Conservation (phyloP, 176 grass and related monocot genomes). For the Phyllostachys edulis region DNA sequence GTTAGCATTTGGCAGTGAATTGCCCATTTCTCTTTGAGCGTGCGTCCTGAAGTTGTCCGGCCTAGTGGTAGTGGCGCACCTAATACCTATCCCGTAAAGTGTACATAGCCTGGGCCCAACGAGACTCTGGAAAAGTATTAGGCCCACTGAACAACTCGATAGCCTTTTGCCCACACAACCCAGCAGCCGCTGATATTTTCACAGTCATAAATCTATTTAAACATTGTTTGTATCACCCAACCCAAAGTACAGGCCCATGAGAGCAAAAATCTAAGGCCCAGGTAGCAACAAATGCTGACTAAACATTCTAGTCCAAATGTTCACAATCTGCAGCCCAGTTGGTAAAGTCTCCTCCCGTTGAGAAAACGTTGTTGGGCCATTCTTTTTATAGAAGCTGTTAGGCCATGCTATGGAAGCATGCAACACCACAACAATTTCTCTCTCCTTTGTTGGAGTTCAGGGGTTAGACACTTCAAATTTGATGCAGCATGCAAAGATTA, state of each 20-base stretch:
- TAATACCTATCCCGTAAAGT: background rate
- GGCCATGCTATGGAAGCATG: background rate
- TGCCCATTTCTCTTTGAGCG: background rate
- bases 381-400: too few species aligned
- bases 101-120: background rate
- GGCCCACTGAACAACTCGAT: background rate
- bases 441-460: too few species aligned
- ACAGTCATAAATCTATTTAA: background rate
- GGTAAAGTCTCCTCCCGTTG: background rate
- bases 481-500: background rate
- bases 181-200: background rate
- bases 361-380: background rate
- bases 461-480: background rate
- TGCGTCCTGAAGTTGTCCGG: background rate
- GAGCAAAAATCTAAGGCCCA: background rate
- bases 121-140: background rate
- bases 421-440: background rate
- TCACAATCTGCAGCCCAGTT: background rate
- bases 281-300: background rate
- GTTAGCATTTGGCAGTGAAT: background rate
- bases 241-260: background rate
- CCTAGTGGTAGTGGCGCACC: background rate
- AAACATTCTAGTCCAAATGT: background rate
- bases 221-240: background rate
- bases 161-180: background rate